Conservation (phyloP, 2,329 filamentous ascomycete species). For the Cercospora zeae-maydis region DNA sequence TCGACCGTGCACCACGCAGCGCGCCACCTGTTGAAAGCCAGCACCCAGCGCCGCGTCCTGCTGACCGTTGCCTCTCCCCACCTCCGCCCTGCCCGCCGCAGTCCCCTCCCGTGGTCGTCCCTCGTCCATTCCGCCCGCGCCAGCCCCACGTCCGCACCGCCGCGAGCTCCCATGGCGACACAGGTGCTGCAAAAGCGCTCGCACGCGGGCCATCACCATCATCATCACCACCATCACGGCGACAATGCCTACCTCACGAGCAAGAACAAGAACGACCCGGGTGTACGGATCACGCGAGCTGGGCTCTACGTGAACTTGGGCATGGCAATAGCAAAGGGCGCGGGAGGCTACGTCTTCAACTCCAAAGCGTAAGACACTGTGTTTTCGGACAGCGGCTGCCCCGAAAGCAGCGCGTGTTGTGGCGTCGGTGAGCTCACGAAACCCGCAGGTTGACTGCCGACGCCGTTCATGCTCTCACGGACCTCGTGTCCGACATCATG, state of each 20-base stretch:
- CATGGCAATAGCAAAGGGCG: slow-evolving; percentile 91
- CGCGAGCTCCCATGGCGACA: slow-evolving; percentile 3
- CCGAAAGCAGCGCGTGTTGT: neutral
- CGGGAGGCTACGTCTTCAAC: slow-evolving; percentile 91
- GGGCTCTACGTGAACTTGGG: slow-evolving; percentile 83
- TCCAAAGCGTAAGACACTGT: slow-evolving; percentile 58
- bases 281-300: slow-evolving; percentile 88
- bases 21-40: neutral
- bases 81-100: slow-evolving; percentile 15
- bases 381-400: neutral
- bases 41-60: slow-evolving; percentile 19
- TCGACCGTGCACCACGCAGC: slow-evolving; percentile 6
- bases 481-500: slow-evolving; percentile 90
- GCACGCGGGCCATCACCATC: slow-evolving; percentile 42
- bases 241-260: slow-evolving; percentile 81
- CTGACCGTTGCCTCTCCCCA: slow-evolving; percentile 12
- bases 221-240: slow-evolving; percentile 69
- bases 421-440: neutral
- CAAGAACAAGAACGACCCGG: slow-evolving; percentile 82
- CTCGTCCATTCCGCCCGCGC: slow-evolving; percentile 28
- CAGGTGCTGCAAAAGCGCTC: slow-evolving; percentile 31
- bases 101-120: slow-evolving; percentile 35
- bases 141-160: slow-evolving; percentile 5
- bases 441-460: slow-evolving; percentile 56
- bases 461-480: slow-evolving; percentile 91